Conservation (phyloP, 1,284 basidiomycete species). For the Stereum hirsutum region DNA sequence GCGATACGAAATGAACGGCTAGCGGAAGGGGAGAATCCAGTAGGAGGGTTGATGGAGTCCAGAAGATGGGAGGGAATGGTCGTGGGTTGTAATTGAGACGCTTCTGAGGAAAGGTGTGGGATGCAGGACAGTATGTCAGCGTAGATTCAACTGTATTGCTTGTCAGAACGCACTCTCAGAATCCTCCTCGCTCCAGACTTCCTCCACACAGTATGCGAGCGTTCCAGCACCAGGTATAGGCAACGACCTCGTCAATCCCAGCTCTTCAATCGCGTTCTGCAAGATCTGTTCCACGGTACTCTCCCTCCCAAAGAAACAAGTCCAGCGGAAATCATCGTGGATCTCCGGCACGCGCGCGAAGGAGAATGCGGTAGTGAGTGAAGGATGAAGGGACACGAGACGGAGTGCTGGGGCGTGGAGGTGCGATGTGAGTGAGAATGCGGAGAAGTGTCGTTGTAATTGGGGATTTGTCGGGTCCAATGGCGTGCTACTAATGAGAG, state of each 20-base stretch:
- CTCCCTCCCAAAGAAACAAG: slow-evolving; percentile 47
- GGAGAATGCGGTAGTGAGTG: slow-evolving; percentile 41
- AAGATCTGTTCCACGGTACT: slow-evolving; percentile 48
- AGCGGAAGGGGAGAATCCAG: slow-evolving; percentile 30
- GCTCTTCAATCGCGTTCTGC: slow-evolving; percentile 44
- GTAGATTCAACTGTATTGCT: not conserved
- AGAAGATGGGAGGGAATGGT: slow-evolving; percentile 30
- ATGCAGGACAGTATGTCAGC: slow-evolving; percentile 1
- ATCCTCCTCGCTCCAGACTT: slow-evolving; percentile 41
- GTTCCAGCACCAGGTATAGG: slow-evolving; percentile 51
- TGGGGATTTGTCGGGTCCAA: slow-evolving; percentile 28
- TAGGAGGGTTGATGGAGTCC: slow-evolving; percentile 25
- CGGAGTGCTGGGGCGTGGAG: slow-evolving; percentile 61
- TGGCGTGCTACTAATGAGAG: slow-evolving; percentile 34
- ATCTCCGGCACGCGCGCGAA: slow-evolving; percentile 75
- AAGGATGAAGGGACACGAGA: slow-evolving; percentile 61
- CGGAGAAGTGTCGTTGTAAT: slow-evolving; percentile 51
- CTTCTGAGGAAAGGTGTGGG: slow-evolving; percentile 25
- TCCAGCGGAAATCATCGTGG: slow-evolving; percentile 63
- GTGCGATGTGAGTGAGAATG: slow-evolving; percentile 64
- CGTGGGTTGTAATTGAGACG: slow-evolving; percentile 28
- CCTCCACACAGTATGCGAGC: slow-evolving; percentile 61
- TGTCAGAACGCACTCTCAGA: slow-evolving; percentile 35
- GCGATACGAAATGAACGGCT: slow-evolving; percentile 46
- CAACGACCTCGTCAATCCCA: slow-evolving; percentile 58